phyloP scores from a whole-genome alignment of 352 stramenopile species.

The Globisporangium polare region DNA sequence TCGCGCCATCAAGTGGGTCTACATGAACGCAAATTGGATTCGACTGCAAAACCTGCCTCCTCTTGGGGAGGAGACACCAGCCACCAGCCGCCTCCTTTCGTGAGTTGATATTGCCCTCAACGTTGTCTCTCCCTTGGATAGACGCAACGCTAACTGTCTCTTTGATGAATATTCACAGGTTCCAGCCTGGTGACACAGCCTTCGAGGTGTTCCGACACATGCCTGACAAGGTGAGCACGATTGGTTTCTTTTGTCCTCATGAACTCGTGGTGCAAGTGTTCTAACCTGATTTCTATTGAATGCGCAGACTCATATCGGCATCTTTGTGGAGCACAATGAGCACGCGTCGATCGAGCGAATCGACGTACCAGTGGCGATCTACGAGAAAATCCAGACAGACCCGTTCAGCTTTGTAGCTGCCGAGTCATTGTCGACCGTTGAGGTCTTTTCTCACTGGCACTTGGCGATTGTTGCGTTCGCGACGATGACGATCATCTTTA shows the following conservation, averaged over 20 bases:
- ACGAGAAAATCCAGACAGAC: slow-evolving; percentile 80
- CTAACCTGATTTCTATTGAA: neutral
- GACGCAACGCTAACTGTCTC: neutral
- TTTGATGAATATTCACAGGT: slow-evolving; percentile 20
- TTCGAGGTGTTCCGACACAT: slow-evolving; percentile 88
- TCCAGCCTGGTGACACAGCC: slow-evolving; percentile 48
- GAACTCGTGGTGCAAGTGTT: neutral
- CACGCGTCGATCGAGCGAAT: slow-evolving; percentile 52
- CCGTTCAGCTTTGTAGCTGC: slow-evolving; percentile 85
- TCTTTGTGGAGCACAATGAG: slow-evolving; percentile 53
- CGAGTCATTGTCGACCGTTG: slow-evolving; percentile 77
- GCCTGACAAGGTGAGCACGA: slow-evolving; percentile 62
- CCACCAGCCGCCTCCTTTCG: slow-evolving; percentile 32
- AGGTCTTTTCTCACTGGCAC: slow-evolving; percentile 83
- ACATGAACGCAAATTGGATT: slow-evolving; percentile 85
- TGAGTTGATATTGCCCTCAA: slow-evolving; percentile 17
- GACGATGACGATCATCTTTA: slow-evolving; percentile 83
- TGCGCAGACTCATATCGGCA: slow-evolving; percentile 44
- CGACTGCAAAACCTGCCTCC: slow-evolving; percentile 52
- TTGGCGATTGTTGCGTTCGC: slow-evolving; percentile 67
- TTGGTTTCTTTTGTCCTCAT: neutral
- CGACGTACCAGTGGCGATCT: slow-evolving; percentile 61
- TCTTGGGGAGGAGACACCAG: slow-evolving; percentile 27
- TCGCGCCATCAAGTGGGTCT: slow-evolving; percentile 84
- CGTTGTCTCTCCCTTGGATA: slow-evolving; percentile 1